Base-by-base conservation (phyloP, 805 yeast genomes). In the Zygosaccharomyces siamensis region DNA sequence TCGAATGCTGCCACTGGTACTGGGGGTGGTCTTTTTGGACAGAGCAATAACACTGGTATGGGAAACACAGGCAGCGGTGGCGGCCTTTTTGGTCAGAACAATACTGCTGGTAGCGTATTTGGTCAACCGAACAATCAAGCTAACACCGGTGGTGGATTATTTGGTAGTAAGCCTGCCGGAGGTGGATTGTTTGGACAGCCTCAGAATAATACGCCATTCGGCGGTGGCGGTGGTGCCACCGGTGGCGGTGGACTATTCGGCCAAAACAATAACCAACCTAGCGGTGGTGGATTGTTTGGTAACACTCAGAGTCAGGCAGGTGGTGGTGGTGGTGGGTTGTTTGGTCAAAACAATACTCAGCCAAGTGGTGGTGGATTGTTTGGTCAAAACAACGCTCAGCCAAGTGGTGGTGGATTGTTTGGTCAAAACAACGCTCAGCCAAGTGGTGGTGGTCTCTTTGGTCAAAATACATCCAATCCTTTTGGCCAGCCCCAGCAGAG, bases 361-460 rank as follows among this genome's bases (percentile, higher is more conserved):
- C 44, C 27, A 18, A 72, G 75, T n/a, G 47, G 47, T n/a, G 73
- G 75, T 12, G 77, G 78, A 3, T 59, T 76, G 46, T 78, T 79
- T 60, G 81, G 80, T 20, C 72, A 50, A 53, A 62, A 56, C 44
- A 67, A 55, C 40, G 31, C 47, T 16, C 48, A 53, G 51, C 42
- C 58, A 23, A 46, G 43, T 33, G 65, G 64, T 10, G 72, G 70
- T 12, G 72, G 75, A 3, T 59, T 70, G 23, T 76, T 75, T 58
- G 78, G 78, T 16, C 55, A 54, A 20, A 58, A 58, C 26, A 63
- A 60, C 47, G 47, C 58, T 50, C 52, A 52, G 28, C 46, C 51
- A 24, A 44, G 62, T 10, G 39, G 59, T 21, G 63, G 66, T 10
- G 67, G 67, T 3, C 51, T 64, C 2, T 69, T 70, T 57, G 66